Evolutionary conservation across 2,329 filamentous ascomycete genomes (phyloP), one percentile per base, ranked within the genome.

Genomic region (Dryadomyces sulphureus): DNA sequence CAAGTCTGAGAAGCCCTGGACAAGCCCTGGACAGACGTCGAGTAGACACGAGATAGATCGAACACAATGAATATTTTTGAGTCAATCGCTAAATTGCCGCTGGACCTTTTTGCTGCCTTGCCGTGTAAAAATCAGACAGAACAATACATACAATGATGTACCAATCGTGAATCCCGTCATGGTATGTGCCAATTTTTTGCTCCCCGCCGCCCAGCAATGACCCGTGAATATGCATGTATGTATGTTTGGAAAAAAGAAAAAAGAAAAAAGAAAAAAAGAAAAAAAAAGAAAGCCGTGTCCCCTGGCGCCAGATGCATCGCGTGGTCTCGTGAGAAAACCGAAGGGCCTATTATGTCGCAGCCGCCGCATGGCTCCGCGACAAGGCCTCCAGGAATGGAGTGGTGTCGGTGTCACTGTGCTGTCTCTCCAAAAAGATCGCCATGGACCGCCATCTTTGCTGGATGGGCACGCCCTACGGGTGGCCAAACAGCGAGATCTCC

Each of bases 401-500:
- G 12, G 25, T 12, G 12, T 30, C 12, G 25, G 25, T 30, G 25
- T 12, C 7, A 7, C 7, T 12, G 25, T 30, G 25, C 27, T 32
- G 27, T 32, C 27, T n/a, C 25, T 8, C 14, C 21, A 40, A 40
- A 9, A 9, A 30, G 17, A 24, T 3, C 39, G n/a, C 9, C 8
- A 19, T 41, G 9, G 14, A 39, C 32, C 17, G 30, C 46, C n/a
- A 19, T 12, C 14, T 7, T 16, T 21, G 19, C 1, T 19, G 27
- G 17, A 25, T 7, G 12, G 4, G 2, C 30, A 48, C 48, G 49
- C 22, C 21, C 62, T 58, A 72, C 46, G 66, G 58, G 53, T 74
- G 70, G 22, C 70, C 70, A 50, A 72, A 61, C 19, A 74, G 60
- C 38, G 66, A 55, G 45, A 77, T 71, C 44, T 70, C 67, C 32